Percentiles rank a stretch among this genome's conserved stretches.
phyloP scores from a whole-genome alignment of 2,329 filamentous ascomycete genomes.

The Aspergillaceae sp. region DNA sequence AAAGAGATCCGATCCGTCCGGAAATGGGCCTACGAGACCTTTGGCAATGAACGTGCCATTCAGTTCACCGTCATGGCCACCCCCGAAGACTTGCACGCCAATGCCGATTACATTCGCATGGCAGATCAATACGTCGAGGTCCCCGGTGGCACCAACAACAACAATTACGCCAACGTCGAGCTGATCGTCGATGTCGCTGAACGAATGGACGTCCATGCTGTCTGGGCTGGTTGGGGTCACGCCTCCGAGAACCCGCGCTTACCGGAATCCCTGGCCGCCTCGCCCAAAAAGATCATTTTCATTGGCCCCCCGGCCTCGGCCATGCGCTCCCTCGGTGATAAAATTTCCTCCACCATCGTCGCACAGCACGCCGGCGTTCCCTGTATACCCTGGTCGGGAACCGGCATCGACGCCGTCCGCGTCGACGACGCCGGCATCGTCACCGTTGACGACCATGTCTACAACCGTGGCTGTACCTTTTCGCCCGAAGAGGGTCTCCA shows the following conservation, averaged over 20 bases:
- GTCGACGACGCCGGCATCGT: conserved; percentile 80
- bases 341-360: conserved; percentile 98
- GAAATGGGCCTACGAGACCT: conserved; percentile 99
- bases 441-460: conserved; percentile 77
- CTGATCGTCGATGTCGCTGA: conserved; percentile 97
- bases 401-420: conserved; percentile 72
- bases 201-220: conserved; percentile 95
- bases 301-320: conserved; percentile 96
- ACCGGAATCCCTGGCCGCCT: conserved; percentile 89
- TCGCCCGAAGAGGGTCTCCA: conserved; percentile 82
- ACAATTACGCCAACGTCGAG: conserved; percentile 99
- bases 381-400: conserved; percentile 99
- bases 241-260: conserved; percentile 98
- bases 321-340: conserved; percentile 98
- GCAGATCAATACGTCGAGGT: conserved; percentile 99
- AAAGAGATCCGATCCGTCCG: conserved; percentile 98
- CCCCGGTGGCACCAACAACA: conserved; percentile 97
- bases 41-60: conserved; percentile 95
- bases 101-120: conserved; percentile 99
- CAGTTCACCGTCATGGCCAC: conserved; percentile 99
- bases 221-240: conserved; percentile 99
- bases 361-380: conserved; percentile 93
- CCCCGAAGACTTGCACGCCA: conserved; percentile 91
- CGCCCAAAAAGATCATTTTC: conserved; percentile 97
- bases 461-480: conserved; percentile 82